Conservation (phyloP, 2,329 filamentous ascomycete genomes). For the Hypoxylon sp. region DNA sequence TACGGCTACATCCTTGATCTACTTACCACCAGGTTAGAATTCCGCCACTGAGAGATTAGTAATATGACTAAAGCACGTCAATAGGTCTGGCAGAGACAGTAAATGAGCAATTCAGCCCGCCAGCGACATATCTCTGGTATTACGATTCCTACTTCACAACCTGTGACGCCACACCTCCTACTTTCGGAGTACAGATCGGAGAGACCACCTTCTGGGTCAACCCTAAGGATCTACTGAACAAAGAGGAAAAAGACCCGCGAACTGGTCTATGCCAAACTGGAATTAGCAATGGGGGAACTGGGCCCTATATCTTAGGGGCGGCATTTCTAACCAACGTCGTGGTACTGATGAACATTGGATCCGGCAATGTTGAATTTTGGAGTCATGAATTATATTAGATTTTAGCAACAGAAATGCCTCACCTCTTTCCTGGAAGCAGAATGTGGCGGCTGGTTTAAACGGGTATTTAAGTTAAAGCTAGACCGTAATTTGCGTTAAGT, state of each 20-base stretch:
- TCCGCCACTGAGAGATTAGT: slow-evolving; percentile 59
- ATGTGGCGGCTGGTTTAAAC: background rate
- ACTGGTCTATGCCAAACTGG: slow-evolving; percentile 65
- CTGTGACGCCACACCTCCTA: slow-evolving; percentile 64
- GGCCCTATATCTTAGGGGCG: slow-evolving; percentile 41
- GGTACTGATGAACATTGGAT: slow-evolving; percentile 36
- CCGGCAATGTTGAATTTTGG: slow-evolving; percentile 32
- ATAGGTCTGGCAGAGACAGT: slow-evolving; percentile 64
- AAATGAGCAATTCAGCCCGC: slow-evolving; percentile 63
- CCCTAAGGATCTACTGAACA: slow-evolving; percentile 64
- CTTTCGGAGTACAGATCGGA: slow-evolving; percentile 62
- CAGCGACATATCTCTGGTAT: slow-evolving; percentile 62
- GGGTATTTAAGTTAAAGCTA: background rate
- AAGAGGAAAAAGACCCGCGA: slow-evolving; percentile 59
- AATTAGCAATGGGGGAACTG: slow-evolving; percentile 51
- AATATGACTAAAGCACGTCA: background rate
- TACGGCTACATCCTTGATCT: slow-evolving; percentile 66
- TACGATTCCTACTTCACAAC: slow-evolving; percentile 65
- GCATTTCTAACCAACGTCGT: slow-evolving; percentile 43
- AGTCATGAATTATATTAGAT: slow-evolving; percentile 40
- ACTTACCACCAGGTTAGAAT: slow-evolving; percentile 63
- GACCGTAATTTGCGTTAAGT: background rate
- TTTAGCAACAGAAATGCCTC: background rate
- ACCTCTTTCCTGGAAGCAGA: background rate
- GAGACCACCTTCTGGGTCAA: slow-evolving; percentile 63